Conservation (phyloP, 2,329 filamentous ascomycete genomes). For the Blumeria hordei region DNA sequence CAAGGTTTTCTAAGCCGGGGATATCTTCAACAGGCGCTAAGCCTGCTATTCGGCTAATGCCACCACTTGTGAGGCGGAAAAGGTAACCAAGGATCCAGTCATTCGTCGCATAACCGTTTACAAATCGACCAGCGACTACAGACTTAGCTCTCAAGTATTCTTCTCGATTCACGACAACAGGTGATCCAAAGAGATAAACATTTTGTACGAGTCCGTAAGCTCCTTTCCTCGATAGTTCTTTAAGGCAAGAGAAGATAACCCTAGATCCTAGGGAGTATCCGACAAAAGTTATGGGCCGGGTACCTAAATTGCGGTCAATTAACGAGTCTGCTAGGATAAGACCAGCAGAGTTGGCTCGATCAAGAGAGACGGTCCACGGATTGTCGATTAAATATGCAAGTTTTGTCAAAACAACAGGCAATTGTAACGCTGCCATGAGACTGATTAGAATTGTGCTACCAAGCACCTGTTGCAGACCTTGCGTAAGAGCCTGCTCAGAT, state of each 20-base stretch:
- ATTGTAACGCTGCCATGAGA: constrained; percentile 75
- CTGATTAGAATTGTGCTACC: constrained; percentile 71
- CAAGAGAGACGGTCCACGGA: constrained; percentile 90
- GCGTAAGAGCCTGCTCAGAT: constrained; percentile 55
- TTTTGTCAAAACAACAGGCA: constrained; percentile 85
- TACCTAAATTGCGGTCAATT: constrained; percentile 74
- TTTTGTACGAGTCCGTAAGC: constrained; percentile 80
- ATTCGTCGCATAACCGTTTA: constrained; percentile 83
- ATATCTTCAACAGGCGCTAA: constrained; percentile 52
- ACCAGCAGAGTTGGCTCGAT: constrained; percentile 68
- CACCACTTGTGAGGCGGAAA: constrained; percentile 81
- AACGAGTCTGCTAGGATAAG: constrained; percentile 86
- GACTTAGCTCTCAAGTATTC: constrained; percentile 62
- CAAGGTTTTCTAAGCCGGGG: constrained; percentile 68
- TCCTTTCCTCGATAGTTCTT: constrained; percentile 63
- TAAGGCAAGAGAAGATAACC: constrained; percentile 78
- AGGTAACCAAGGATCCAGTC: constrained; percentile 96
- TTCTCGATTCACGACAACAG: constrained; percentile 73
- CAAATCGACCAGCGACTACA: constrained; percentile 77
- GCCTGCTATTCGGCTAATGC: constrained; percentile 71
- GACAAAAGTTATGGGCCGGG: constrained; percentile 73
- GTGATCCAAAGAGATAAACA: constrained; percentile 82
- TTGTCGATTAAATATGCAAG: constrained; percentile 94
- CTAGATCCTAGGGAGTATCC: constrained; percentile 84
- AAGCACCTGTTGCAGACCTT: constrained; percentile 85